phyloP scores from a whole-genome alignment of 1,284 basidiomycete genomes.

The Leccinum griseonigrum region DNA sequence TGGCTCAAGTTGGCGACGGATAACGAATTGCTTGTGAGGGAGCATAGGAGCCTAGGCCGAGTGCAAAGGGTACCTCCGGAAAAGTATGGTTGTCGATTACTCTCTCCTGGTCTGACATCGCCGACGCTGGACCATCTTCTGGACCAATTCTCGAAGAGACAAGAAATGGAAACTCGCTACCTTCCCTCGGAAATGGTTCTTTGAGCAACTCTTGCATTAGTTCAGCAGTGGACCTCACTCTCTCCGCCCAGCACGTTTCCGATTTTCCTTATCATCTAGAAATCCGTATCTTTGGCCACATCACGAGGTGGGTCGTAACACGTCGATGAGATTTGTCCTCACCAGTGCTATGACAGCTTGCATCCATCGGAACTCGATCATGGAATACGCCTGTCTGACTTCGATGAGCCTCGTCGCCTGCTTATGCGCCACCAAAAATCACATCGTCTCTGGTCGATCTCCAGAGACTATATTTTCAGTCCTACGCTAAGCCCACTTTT shows the following conservation, averaged over 20 bases:
- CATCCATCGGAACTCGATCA: neutral
- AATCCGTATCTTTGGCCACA: neutral
- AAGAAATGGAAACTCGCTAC: neutral
- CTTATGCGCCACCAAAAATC: neutral
- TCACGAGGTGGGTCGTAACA: neutral
- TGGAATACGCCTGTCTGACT: neutral
- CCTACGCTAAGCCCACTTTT: neutral
- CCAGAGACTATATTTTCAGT: neutral
- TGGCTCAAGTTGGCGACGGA: constrained; percentile 28
- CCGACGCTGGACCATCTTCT: neutral
- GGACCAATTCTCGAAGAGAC: neutral
- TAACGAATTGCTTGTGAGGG: constrained; percentile 9
- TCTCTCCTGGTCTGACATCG: neutral
- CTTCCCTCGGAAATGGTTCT: neutral
- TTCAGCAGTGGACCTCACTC: neutral
- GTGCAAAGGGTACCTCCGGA: no score
- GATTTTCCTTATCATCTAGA: neutral
- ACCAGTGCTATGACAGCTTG: neutral
- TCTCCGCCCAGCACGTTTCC: neutral
- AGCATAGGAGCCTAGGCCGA: no score
- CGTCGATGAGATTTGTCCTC: neutral
- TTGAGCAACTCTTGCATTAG: neutral
- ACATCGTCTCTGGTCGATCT: neutral
- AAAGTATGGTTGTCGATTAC: neutral
- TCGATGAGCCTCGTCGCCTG: neutral